Percentiles rank a stretch among this genome's conserved stretches.
Conservation (phyloP, 108 stramenopile genomes). For the Mediolabrus comicus region DNA sequence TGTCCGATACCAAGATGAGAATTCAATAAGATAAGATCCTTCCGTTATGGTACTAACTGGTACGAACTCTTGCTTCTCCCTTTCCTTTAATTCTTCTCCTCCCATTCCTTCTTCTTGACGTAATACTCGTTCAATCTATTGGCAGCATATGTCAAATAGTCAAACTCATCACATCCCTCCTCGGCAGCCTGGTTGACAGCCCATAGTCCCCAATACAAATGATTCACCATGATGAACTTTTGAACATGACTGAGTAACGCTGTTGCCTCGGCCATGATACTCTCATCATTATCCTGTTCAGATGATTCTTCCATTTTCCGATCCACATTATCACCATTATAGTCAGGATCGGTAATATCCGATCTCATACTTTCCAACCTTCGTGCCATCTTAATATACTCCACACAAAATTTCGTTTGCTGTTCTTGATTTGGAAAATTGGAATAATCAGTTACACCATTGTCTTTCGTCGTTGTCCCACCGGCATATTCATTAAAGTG, state of each 20-base stretch:
- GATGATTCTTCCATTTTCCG: not conserved
- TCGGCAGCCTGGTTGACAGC: slow-evolving; percentile 81
- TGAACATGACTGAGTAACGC: slow-evolving; percentile 55
- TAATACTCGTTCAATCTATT: slow-evolving; percentile 37
- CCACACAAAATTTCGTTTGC: slow-evolving; percentile 55
- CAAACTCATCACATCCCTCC: slow-evolving; percentile 81
- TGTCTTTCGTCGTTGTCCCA: slow-evolving; percentile 51
- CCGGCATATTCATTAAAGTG: slow-evolving; percentile 91
- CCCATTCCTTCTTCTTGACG: slow-evolving; percentile 21
- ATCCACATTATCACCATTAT: not conserved
- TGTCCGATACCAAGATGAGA: too few relatives aligned
- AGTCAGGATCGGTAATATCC: not conserved
- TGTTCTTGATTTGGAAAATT: slow-evolving; percentile 46
- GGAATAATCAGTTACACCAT: slow-evolving; percentile 63
- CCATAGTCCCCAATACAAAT: slow-evolving; percentile 91
- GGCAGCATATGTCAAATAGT: slow-evolving; percentile 39
- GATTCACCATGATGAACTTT: slow-evolving; percentile 73
- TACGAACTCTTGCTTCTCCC: not conserved
- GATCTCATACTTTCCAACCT: slow-evolving; percentile 10
- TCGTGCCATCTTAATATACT: slow-evolving; percentile 49
- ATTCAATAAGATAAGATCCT: too few relatives aligned
- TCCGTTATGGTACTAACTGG: too few relatives aligned
- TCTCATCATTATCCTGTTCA: slow-evolving; percentile 11
- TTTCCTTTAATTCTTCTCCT: not conserved
- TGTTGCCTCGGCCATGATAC: slow-evolving; percentile 11